phyloP scores from a whole-genome alignment of 495 filamentous ascomycete species.

The Cenococcum geophilum region DNA sequence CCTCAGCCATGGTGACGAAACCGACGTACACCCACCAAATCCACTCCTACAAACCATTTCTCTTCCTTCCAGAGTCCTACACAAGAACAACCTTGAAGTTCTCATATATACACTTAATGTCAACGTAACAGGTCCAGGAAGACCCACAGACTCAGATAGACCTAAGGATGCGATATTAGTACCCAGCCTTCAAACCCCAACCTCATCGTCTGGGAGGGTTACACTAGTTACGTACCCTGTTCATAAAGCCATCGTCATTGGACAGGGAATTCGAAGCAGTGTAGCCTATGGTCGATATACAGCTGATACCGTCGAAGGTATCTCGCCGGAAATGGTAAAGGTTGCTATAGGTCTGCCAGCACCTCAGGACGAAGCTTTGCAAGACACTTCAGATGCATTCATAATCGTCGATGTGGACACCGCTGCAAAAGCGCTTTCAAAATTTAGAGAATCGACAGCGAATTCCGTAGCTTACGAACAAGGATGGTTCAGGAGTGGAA shows the following conservation, averaged over 20 bases:
- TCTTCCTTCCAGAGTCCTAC: conserved; percentile 63
- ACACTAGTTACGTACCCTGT: conserved; percentile 72
- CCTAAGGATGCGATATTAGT: conserved; percentile 58
- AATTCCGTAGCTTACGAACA: conserved; percentile 66
- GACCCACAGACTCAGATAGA: conserved; percentile 34
- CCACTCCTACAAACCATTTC: conserved; percentile 51
- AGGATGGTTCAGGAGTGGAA: conserved; percentile 63
- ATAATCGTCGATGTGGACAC: conserved; percentile 50
- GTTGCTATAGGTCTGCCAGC: conserved; percentile 51
- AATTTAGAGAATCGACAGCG: conserved; percentile 59
- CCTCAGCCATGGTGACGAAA: conserved; percentile 49
- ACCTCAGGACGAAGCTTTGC: conserved; percentile 32
- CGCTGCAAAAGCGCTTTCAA: conserved; percentile 53
- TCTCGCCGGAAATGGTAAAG: conserved; percentile 43
- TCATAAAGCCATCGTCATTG: conserved; percentile 72
- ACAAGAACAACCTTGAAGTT: conserved; percentile 67
- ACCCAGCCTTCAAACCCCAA: conserved; percentile 63
- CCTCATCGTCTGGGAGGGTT: conserved; percentile 52
- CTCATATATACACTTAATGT: conserved; percentile 57
- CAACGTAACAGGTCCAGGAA: conserved; percentile 16
- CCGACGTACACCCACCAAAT: conserved; percentile 38
- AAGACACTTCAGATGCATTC: conserved; percentile 24
- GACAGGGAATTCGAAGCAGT: conserved; percentile 55
- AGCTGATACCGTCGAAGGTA: conserved; percentile 35
- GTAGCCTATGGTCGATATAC: conserved; percentile 47